Base-by-base conservation (phyloP, 2,329 filamentous ascomycete species). In the Penicillium olsonii region DNA sequence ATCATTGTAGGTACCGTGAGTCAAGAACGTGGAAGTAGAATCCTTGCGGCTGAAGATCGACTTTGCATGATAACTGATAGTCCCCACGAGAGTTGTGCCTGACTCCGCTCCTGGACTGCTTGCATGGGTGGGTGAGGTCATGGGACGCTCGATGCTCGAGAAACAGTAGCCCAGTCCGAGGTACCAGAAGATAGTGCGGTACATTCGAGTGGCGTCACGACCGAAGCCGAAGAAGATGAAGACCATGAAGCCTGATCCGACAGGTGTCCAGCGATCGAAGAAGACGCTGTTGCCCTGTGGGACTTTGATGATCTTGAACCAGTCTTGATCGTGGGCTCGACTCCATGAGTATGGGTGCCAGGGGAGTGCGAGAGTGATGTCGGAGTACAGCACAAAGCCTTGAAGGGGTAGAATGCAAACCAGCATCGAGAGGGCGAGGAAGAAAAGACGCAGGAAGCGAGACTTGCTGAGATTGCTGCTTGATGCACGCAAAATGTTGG, bases 171-270 rank as follows among this genome's bases (percentile, higher is more conserved):
- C 65, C 31, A 79, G 54, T 0, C 77, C 76, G 20, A 78, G 41
- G n/a, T 63, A 65, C 19, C 70, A 53, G 37, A 79, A 60, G 48
- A 74, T 70, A 4, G 67, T 65, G 44, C 71, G 72, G 61, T 85
- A 86, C 66, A 82, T 78, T 19, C 72, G 69, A 4, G 73, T 69
- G 0, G 84, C 84, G 59, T 88, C 85, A 20, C 71, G 73, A 24
- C 84, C 85, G 14, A 84, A 78, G 8, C 85, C 85, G 56, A 87
- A 87, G 59, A 85, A 80, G n/a, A 79, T 44, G 61, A 87, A 87
- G 11, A 83, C 68, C 20, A 84, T 50, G 50, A 80, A 76, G 0
- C 80, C 81, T 3, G 77, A 71, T 0, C 62, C 74, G 9, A 86
- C 69, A 39, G 80, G 76, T 17, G 80, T 73, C 81, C 82, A 88